Conservation (phyloP, 2,329 filamentous ascomycete species). For the Xylariaceae sp. region DNA sequence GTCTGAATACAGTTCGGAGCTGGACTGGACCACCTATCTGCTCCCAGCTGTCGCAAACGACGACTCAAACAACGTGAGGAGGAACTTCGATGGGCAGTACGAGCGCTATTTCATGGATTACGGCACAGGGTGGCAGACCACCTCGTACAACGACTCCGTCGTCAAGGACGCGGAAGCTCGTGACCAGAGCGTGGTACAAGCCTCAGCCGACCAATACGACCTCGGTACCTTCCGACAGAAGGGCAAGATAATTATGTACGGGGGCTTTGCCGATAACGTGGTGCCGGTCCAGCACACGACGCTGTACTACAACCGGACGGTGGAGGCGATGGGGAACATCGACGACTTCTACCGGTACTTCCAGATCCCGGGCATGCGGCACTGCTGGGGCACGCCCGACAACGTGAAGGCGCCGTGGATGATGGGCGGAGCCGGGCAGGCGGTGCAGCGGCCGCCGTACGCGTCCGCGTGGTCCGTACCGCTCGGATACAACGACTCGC, state of each 20-base stretch:
- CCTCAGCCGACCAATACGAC: constrained; percentile 39
- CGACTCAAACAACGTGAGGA: constrained; percentile 30
- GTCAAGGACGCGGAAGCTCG: constrained; percentile 32
- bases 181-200: constrained; percentile 32
- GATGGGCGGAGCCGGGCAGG: constrained; percentile 38
- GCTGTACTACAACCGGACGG: constrained; percentile 37
- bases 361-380: constrained; percentile 51
- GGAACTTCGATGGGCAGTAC: constrained; percentile 39
- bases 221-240: constrained; percentile 36
- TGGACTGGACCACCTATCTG: constrained; percentile 35
- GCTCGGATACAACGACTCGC: constrained; percentile 33
- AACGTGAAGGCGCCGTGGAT: constrained; percentile 42
- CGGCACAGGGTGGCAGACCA: constrained; percentile 33
- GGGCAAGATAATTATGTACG: constrained; percentile 43
- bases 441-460: constrained; percentile 38
- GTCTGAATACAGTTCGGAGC: constrained; percentile 53
- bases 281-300: constrained; percentile 38
- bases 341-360: constrained; percentile 56
- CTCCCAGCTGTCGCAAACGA: constrained; percentile 30
- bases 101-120: constrained; percentile 39
- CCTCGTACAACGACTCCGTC: constrained; percentile 38
- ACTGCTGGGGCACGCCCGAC: constrained; percentile 44
- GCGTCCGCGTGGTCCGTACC: constrained; percentile 37
- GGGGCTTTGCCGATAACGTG: constrained; percentile 38
- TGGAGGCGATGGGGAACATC: constrained; percentile 40